Conservation (phyloP, 495 filamentous ascomycete species). For the Lineolata rhizophorae region DNA sequence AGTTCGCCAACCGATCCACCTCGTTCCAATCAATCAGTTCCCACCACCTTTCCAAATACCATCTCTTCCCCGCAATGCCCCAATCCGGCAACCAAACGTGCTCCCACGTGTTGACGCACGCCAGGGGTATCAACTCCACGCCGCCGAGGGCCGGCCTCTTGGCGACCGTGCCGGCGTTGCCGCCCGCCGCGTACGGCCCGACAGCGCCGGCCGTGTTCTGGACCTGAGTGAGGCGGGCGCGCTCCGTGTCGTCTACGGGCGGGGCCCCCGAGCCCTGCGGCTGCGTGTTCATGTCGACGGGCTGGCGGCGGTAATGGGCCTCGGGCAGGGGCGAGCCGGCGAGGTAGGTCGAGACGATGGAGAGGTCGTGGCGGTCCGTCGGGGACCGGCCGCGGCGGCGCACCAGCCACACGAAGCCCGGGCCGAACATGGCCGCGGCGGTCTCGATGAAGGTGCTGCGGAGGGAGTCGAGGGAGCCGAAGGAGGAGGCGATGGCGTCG, state of each 20-base stretch:
- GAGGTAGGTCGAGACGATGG: conserved; percentile 68
- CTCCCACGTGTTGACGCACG: conserved; percentile 93
- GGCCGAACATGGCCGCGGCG: conserved; percentile 83
- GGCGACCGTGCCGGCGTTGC: conserved; percentile 17
- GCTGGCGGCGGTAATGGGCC: conserved; percentile 63
- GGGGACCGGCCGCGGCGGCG: background rate
- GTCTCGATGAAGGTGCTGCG: conserved; percentile 58
- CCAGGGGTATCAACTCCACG: conserved; percentile 43
- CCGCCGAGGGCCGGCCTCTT: conserved; percentile 34
- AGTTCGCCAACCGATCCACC: too few relatives aligned
- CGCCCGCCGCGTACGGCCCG: conserved; percentile 13
- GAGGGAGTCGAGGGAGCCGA: conserved; percentile 64
- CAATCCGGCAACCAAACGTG: conserved; percentile 80
- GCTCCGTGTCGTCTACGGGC: background rate
- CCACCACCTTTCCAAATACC: conserved; percentile 72
- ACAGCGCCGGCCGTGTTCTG: conserved; percentile 23
- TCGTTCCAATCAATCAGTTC: conserved; percentile 60
- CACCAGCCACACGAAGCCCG: conserved; percentile 90
- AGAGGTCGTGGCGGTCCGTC: background rate
- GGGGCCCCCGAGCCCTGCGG: conserved; percentile 6
- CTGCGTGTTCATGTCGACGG: conserved; percentile 58
- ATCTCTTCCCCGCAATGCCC: conserved; percentile 55
- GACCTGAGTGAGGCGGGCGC: background rate
- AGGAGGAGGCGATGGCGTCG: conserved; percentile 27
- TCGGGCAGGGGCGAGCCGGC: conserved; percentile 74